Conservation (phyloP, 2,329 filamentous ascomycete species). For the Colletotrichum sp. region DNA sequence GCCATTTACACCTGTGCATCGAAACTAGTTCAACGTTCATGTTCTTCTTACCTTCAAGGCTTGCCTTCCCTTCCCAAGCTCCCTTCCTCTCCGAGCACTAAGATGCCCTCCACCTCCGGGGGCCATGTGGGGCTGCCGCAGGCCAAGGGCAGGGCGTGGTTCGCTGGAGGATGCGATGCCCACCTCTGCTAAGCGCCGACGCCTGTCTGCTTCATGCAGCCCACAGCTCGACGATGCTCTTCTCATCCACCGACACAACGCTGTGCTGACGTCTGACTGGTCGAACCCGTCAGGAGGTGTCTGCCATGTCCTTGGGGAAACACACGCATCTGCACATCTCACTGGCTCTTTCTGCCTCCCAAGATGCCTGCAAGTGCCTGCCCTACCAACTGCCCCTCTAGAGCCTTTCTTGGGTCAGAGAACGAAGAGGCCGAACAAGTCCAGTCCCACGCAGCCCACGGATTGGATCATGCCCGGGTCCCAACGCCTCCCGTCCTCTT, state of each 20-base stretch:
- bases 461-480: neutral
- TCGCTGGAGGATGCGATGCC: constrained; percentile 47
- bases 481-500: neutral
- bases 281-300: constrained; percentile 19
- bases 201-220: constrained; percentile 57
- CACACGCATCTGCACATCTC: constrained; percentile 42
- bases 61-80: neutral
- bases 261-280: constrained; percentile 36
- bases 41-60: neutral
- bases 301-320: constrained; percentile 27
- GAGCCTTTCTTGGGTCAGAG: neutral
- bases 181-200: constrained; percentile 61
- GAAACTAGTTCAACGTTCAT: neutral
- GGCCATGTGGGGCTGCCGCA: constrained; percentile 19
- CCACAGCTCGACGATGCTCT: constrained; percentile 33
- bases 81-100: neutral
- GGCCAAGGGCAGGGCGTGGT: constrained; percentile 39
- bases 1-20: neutral
- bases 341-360: constrained; percentile 24
- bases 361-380: constrained; percentile 10
- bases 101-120: neutral
- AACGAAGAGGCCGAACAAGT: neutral
- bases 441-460: neutral
- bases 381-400: neutral
- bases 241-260: constrained; percentile 31